Evolutionary conservation across 257 asterid species (phyloP).

Genomic region (Mentha longifolia): DNA sequence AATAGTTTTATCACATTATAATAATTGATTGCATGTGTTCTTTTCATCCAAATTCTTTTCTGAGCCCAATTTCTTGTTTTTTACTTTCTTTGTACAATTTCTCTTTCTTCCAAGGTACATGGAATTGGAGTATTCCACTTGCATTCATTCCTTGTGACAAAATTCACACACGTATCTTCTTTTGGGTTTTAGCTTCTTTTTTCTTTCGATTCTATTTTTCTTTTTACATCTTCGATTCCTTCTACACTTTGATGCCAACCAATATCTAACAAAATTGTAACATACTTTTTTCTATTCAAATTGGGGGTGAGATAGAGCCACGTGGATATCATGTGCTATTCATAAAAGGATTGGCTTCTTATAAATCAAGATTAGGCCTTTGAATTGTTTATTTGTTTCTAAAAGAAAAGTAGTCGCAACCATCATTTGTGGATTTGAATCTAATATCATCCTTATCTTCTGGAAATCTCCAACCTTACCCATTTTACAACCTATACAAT

Average conservation of each 20-base stretch:
- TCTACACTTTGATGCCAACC: neutral
- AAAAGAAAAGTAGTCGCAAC: neutral
- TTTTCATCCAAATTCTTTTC: neutral
- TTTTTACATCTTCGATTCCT: neutral
- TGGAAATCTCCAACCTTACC: neutral
- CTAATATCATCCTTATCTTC: constrained; percentile 8
- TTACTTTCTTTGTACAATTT: neutral
- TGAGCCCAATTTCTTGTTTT: neutral
- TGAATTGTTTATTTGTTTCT: neutral
- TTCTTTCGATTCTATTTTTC: neutral
- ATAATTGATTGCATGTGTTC: neutral
- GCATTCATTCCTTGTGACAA: neutral
- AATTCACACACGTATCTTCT: neutral
- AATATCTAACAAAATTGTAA: constrained; percentile 14
- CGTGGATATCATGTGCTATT: constrained; percentile 29
- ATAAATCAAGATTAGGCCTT: neutral
- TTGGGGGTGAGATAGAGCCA: constrained; percentile 22
- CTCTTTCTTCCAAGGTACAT: constrained; percentile 24
- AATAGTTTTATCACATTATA: neutral
- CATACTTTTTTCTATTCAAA: neutral
- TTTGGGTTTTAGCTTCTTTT: constrained; percentile 13
- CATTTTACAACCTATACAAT: neutral
- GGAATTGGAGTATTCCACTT: constrained; percentile 7
- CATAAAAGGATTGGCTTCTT: neutral
- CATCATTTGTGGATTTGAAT: neutral